Conservation (phyloP, 305 asterid species). For the Withania somnifera region DNA sequence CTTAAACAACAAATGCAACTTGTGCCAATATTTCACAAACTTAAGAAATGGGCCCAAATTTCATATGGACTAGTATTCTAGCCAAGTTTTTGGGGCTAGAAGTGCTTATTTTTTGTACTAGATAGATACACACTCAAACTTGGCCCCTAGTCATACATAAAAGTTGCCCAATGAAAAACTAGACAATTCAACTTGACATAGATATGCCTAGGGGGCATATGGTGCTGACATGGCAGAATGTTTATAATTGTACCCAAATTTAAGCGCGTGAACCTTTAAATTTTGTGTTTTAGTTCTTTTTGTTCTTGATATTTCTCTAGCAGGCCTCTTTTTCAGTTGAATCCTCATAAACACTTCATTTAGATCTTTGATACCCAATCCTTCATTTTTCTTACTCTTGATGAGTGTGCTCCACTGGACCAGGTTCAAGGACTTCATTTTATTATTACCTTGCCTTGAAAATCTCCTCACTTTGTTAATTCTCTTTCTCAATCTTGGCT, state of each 20-base stretch:
- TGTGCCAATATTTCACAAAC: not conserved
- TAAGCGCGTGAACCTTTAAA: not conserved
- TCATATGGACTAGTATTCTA: not conserved
- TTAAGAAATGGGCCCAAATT: not conserved
- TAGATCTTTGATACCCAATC: not conserved
- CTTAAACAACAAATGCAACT: not conserved
- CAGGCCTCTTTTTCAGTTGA: not conserved
- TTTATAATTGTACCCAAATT: not conserved
- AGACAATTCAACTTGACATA: not conserved
- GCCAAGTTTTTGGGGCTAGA: not conserved
- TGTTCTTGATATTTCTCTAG: not conserved
- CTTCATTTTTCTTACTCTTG: not conserved
- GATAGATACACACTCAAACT: not conserved
- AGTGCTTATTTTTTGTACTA: not conserved
- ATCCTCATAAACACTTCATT: not conserved
- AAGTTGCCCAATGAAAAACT: not conserved
- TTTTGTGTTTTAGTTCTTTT: not conserved
- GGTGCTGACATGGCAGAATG: not conserved
- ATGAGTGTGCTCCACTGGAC: not conserved
- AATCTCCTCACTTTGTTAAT: not conserved
- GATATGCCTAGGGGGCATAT: not conserved
- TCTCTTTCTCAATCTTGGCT: not conserved
- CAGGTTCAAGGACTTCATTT: not conserved
- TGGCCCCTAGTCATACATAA: not conserved
- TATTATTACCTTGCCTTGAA: not conserved